Evolutionary conservation across 768 basidiomycete genomes (phyloP).

Genomic region (Cyclocybe cylindracea): DNA sequence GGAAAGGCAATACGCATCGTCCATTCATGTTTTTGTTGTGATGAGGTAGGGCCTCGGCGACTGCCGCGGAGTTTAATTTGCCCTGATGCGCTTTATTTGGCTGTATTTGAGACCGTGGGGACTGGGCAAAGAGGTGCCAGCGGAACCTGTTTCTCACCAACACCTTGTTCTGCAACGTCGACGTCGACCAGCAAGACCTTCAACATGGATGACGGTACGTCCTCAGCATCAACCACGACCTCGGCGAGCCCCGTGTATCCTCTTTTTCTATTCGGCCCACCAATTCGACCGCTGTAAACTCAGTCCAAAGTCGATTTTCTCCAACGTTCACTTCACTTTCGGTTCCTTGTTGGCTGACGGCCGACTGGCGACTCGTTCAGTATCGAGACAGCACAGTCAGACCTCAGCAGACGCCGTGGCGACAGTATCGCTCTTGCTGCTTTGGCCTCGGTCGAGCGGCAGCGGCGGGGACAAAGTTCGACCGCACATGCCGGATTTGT

Average conservation of each 20-base stretch:
- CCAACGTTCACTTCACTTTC: slow-evolving; percentile 27
- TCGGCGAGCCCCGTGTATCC: slow-evolving; percentile 52
- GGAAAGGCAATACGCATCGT: no score
- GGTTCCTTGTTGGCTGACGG: slow-evolving; percentile 44
- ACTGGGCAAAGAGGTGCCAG: no score
- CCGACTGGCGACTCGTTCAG: slow-evolving; percentile 29
- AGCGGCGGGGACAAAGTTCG: slow-evolving; percentile 5
- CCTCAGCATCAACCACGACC: slow-evolving; percentile 74
- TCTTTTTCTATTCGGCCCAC: slow-evolving; percentile 38
- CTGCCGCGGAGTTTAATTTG: no score
- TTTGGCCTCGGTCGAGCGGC: neutral
- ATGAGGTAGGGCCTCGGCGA: no score
- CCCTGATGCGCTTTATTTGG: no score
- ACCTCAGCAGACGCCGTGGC: slow-evolving; percentile 3
- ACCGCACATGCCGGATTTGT: slow-evolving; percentile 1
- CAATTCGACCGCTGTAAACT: slow-evolving; percentile 27
- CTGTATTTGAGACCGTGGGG: no score
- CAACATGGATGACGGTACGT: slow-evolving; percentile 77
- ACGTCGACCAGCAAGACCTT: slow-evolving; percentile 10
- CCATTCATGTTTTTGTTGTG: no score
- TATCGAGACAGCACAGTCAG: slow-evolving; percentile 9
- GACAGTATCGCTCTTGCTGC: neutral
- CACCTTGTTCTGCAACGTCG: no score
- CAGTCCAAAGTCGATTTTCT: slow-evolving; percentile 24
- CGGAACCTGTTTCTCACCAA: no score